A percentile compares a stretch with the other conserved stretches of the same genome.
Evolutionary conservation across 2,329 filamentous ascomycete genomes (phyloP).

Genomic region (Aspergillus neotritici): DNA sequence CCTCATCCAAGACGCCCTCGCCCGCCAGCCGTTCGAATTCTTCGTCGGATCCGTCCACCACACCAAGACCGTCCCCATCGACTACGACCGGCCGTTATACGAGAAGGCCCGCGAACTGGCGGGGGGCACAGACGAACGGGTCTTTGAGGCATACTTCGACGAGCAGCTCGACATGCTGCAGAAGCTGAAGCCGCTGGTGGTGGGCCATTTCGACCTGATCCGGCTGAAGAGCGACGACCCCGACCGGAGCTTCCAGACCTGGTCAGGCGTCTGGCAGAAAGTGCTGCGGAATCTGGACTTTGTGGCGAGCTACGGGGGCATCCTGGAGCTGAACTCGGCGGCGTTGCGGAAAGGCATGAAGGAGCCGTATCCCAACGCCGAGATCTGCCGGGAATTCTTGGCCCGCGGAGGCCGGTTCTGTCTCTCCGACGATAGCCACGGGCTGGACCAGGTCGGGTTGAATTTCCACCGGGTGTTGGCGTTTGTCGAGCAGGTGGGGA

Average conservation of each 20-base stretch:
- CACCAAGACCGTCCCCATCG: constrained; percentile 78
- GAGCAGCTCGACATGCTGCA: constrained; percentile 75
- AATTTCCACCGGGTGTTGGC: constrained; percentile 68
- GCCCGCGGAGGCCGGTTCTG: constrained; percentile 73
- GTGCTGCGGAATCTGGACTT: constrained; percentile 68
- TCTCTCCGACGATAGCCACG: constrained; percentile 92
- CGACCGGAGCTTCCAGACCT: constrained; percentile 53
- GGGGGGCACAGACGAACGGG: constrained; percentile 61
- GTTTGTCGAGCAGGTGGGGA: constrained; percentile 55
- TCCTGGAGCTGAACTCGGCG: constrained; percentile 85
- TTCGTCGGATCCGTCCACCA: constrained; percentile 94
- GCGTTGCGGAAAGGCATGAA: constrained; percentile 81
- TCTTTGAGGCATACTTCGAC: constrained; percentile 85
- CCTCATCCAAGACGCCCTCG: constrained; percentile 55
- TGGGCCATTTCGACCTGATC: constrained; percentile 93
- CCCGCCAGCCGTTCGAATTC: constrained; percentile 67
- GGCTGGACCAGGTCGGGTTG: constrained; percentile 76
- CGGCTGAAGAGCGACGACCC: constrained; percentile 70
- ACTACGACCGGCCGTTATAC: constrained; percentile 70
- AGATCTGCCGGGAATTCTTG: constrained; percentile 73
- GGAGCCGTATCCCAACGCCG: constrained; percentile 79
- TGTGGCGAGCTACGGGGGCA: constrained; percentile 66
- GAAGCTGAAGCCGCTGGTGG: constrained; percentile 65
- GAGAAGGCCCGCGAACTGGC: constrained; percentile 52
- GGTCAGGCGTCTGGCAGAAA: constrained; percentile 64